phyloP scores from a whole-genome alignment of 805 yeast species.

The Myxozyma sirexii region DNA sequence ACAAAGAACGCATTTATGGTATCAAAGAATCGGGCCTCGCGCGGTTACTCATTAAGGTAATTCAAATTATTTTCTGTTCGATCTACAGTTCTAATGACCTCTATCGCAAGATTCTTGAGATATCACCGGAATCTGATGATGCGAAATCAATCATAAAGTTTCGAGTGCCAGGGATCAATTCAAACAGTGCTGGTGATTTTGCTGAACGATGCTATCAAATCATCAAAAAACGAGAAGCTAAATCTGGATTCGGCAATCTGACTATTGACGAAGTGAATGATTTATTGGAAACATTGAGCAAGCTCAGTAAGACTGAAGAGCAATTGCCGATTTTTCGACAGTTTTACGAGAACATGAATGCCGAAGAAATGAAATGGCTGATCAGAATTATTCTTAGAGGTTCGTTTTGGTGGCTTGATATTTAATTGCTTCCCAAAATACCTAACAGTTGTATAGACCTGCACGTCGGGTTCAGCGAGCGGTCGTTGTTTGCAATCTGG shows the following conservation, averaged over 20 bases:
- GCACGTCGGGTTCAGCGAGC: slow-evolving; percentile 60
- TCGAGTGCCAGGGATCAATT: slow-evolving; percentile 46
- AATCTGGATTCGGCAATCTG: slow-evolving; percentile 43
- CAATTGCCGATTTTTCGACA: slow-evolving; percentile 52
- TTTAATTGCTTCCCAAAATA: neutral
- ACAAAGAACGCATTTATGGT: slow-evolving; percentile 57
- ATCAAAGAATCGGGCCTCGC: slow-evolving; percentile 68
- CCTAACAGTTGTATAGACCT: slow-evolving; percentile 31
- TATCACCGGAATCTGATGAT: slow-evolving; percentile 65
- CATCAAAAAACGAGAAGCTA: slow-evolving; percentile 53
- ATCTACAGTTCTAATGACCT: neutral
- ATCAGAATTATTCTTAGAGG: slow-evolving; percentile 63
- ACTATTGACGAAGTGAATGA: slow-evolving; percentile 56
- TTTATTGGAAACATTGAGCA: slow-evolving; percentile 51
- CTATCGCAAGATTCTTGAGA: slow-evolving; percentile 53
- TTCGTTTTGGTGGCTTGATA: slow-evolving; percentile 39
- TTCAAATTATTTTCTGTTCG: neutral
- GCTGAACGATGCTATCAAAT: slow-evolving; percentile 54
- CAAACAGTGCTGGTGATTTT: slow-evolving; percentile 50
- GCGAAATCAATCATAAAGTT: slow-evolving; percentile 53
- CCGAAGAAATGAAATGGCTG: slow-evolving; percentile 68
- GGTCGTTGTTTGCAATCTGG: slow-evolving; percentile 60
- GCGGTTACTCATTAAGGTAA: slow-evolving; percentile 45
- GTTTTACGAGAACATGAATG: slow-evolving; percentile 57
- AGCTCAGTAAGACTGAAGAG: slow-evolving; percentile 39